phyloP scores from a whole-genome alignment of 805 yeast genomes.

The Cyberlindnera subsufficiens region DNA sequence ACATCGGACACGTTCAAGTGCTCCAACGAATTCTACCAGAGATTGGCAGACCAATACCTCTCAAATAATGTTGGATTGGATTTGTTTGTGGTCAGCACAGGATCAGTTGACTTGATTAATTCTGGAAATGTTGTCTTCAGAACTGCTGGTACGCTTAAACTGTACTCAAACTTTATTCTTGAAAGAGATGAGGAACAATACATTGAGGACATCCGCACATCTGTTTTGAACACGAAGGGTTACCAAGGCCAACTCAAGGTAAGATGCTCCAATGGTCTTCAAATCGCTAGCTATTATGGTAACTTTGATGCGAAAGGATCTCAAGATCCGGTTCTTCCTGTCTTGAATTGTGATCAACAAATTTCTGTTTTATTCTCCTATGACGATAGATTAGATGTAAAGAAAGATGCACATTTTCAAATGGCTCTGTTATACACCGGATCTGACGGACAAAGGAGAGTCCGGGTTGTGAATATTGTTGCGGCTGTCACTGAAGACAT shows the following conservation, averaged over 20 bases:
- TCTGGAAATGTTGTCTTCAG: slow-evolving; percentile 55
- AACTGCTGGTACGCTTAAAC: slow-evolving; percentile 66
- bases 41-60: slow-evolving; percentile 51
- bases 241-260: slow-evolving; percentile 79
- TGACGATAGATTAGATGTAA: slow-evolving; percentile 67
- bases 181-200: slow-evolving; percentile 67
- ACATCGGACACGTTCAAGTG: slow-evolving; percentile 49
- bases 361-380: slow-evolving; percentile 68
- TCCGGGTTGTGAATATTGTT: slow-evolving; percentile 81
- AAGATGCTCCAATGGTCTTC: slow-evolving; percentile 84
- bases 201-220: slow-evolving; percentile 50
- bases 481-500: slow-evolving; percentile 73
- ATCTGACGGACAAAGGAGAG: slow-evolving; percentile 66
- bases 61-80: slow-evolving; percentile 67
- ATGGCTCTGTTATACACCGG: slow-evolving; percentile 85
- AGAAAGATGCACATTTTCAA: slow-evolving; percentile 83
- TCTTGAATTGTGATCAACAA: slow-evolving; percentile 55
- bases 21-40: slow-evolving; percentile 55
- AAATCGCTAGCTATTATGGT: slow-evolving; percentile 72
- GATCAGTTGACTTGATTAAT: slow-evolving; percentile 68
- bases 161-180: slow-evolving; percentile 61
- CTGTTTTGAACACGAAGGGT: slow-evolving; percentile 50
- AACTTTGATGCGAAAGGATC: slow-evolving; percentile 34
- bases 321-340: slow-evolving; percentile 67
- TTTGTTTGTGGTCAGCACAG: slow-evolving; percentile 59